Evolutionary conservation across 495 filamentous ascomycete genomes (phyloP), one percentile per base, ranked within the genome.

Genomic region (Rostrohypoxylon terebratum): DNA sequence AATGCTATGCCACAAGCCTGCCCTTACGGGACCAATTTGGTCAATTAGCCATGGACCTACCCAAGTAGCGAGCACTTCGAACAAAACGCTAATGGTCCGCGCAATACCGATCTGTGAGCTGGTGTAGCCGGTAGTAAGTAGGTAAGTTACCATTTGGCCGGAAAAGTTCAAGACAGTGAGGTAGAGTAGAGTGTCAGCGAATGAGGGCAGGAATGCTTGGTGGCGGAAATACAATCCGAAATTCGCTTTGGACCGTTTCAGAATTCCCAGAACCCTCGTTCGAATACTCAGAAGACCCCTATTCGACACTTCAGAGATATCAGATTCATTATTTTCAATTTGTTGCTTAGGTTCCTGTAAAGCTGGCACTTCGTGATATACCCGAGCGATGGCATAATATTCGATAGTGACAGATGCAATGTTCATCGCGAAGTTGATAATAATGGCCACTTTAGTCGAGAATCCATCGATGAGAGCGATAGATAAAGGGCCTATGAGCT

Each of bases 361-460:
- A 3, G 20, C 48, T 14, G 48, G 25, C n/a, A 53, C 48, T 25
- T 53, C 48, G 10, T 53, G 4, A 8, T 53, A 53, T 7, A 53
- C 48, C 0, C 48, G 20, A 14, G 48, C 48, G 7, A 53, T 53
- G 4, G 48, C 20, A 6, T 53, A 53, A 11, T 53, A 53, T n/a
- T 53, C 48, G 11, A 53, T n/a, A 14, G 48, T 25, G 10, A 53
- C 21, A 53, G 48, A 53, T 53, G 48, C 48, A 20, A 53, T 53
- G 20, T 53, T 53, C 48, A 53, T 25, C 21, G 21, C 21, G 25
- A 53, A 53, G 18, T 53, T 53, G 48, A 53, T 21, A n/a, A 53
- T 53, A 9, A 53, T 25, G 10, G 48, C 48, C 13, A 53, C 11
- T 31, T 53, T 53, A 8, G 48, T 53, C 5, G 48, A 53, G 48